A percentile compares a stretch with the other conserved stretches of the same genome.
phyloP scores from a whole-genome alignment of 352 stramenopile genomes.

The Blastocystis sp. region DNA sequence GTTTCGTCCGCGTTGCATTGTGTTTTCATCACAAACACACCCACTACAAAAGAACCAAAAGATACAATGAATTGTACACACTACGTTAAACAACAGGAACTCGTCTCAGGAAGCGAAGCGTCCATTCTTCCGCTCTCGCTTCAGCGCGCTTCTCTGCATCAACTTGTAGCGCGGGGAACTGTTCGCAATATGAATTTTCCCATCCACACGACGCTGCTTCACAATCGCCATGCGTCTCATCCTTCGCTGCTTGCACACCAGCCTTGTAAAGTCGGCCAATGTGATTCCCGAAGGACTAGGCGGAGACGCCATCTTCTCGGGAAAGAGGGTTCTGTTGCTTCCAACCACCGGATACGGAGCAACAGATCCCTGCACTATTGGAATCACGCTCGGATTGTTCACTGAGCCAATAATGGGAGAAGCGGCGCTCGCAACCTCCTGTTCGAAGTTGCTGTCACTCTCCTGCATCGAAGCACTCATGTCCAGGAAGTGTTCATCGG shows the following conservation, averaged over 20 bases:
- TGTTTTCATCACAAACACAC: neutral
- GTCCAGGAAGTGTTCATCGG: neutral
- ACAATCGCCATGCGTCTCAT: conserved; percentile 9
- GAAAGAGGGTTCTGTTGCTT: neutral
- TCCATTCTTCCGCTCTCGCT: neutral
- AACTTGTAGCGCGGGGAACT: neutral
- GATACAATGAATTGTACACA: too few species aligned
- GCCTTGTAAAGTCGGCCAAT: neutral
- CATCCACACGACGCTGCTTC: neutral
- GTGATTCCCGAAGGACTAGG: neutral
- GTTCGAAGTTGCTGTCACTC: too few species aligned
- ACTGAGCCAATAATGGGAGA: too few species aligned
- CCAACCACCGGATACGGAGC: too few species aligned
- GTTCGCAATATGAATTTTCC: neutral
- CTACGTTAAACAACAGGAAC: neutral
- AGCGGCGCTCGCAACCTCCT: too few species aligned
- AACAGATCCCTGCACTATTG: too few species aligned
- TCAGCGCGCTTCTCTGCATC: neutral
- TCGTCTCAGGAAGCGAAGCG: neutral
- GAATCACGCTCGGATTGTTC: too few species aligned
- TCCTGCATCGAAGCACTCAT: neutral
- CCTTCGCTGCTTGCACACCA: neutral
- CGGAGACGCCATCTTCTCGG: neutral
- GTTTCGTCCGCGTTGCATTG: neutral
- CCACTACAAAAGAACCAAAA: too few species aligned